Evolutionary conservation across 1,139 yeast genomes (phyloP), one percentile per base, ranked within the genome.

Genomic region (Diutina scorzettiae): DNA sequence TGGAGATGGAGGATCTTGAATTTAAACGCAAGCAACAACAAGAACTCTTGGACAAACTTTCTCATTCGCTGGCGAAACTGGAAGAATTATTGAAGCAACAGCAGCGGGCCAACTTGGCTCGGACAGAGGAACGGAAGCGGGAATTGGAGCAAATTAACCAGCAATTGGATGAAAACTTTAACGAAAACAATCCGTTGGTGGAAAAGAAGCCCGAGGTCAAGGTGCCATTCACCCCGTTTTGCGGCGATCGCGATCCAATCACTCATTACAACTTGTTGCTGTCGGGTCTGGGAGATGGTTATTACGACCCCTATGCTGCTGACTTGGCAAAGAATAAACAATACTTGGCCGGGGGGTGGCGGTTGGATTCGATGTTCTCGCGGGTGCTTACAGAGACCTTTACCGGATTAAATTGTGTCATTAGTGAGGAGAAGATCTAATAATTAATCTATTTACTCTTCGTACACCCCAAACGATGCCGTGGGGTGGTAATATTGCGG

Each of bases 221-320:
- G 31, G 65, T 75, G 3, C 97, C 97, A 23, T 91, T 89, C 58
- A 87, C 97, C 2, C 97, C 98, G 11, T 89, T 91, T 61, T 78
- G 78, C 53, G 97, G 97, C 42, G 97, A 91, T 61, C 71, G 94
- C 43, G 81, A 82, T 46, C 50, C 65, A 17, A 59, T 66, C 33
- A 58, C 61, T 43, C 62, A 62, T 37, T 34, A 34, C 18, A 21
- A 21, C 11, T 23, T 34, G 17, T 16, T 30, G 14, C 7, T 11
- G 7, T 27, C 20, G 3, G 18, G 28, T 7, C 21, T 5, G 9
- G 37, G 37, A 11, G 39, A 34, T 34, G 39, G 78, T 47, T 69
- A 68, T 48, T 57, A 57, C 43, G 74, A 69, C 48, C 73, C 74
- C 11, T 64, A 62, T 46, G 62, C 68, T 42, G 74, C 73, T 49